Base-by-base conservation (phyloP, 2,329 filamentous ascomycete species). In the Phialophora tarda region DNA sequence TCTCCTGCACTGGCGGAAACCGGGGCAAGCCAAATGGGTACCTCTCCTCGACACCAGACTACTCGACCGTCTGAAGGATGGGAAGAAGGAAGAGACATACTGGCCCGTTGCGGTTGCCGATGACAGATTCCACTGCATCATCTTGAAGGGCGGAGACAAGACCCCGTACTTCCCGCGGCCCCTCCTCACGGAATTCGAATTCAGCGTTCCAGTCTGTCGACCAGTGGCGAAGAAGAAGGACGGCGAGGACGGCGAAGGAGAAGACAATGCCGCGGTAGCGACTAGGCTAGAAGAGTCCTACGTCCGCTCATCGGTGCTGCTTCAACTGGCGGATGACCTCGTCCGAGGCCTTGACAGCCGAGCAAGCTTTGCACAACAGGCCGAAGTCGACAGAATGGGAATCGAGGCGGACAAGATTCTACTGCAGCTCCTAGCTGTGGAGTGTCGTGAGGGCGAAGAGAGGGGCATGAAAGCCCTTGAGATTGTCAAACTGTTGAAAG, bases 61-160 rank as follows among this genome's bases (percentile, higher is more conserved):
- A 44, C 84, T 99, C 11, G 85, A 91, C 0, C 92, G 95, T 68
- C 85, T 97, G 3, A 90, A 91, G 0, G 89, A 88, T 2, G 95
- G 95, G 28, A 89, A 89, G 65, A 97, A 97, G 78, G 86, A 90
- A 70, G 95, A 99, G 79, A 87, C 84, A 0, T 99, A 99, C 82
- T 99, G 93, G 86, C 95, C 95, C 1, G 92, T 99, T 34, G 95
- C 95, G 0, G 93, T 98, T 0, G 92, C 94, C 2, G 88, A 93
- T 73, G 86, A 91, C 74, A 94, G 91, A 75, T 99, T 99, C 79
- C 94, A 98, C 83, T 99, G 96, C 81, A 97, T 99, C 79, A 98
- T 99, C 73, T 88, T 99, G 75, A 99, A 99, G 80, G 95, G 95
- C 69, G 91, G 91, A 41, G 95, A 99, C 76, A 87, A 90, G 75